These are phyloP conservation scores for Daedaleopsis sinensis DNA, from an alignment of 768 basidiomycete genomes.

Conservation along the genomic window DNA sequence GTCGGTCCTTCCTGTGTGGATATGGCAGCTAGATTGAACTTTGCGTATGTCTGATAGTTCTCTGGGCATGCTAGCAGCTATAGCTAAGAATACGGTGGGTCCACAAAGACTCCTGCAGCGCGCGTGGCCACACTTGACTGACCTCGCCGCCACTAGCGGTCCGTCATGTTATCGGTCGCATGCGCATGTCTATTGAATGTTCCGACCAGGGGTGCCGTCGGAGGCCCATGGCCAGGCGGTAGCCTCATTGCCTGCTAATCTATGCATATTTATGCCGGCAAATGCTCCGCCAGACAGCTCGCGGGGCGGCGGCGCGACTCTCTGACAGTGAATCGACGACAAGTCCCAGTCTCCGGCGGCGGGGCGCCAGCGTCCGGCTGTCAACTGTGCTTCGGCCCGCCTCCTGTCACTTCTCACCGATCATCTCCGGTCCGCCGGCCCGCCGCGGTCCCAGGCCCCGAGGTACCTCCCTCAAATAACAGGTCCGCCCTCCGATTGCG, in stretches of 20 bases:
- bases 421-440: neutral
- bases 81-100: neutral
- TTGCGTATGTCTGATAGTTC: too few species aligned
- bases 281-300: neutral
- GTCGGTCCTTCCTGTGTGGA: neutral
- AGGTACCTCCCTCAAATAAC: neutral
- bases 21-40: too few species aligned
- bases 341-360: neutral
- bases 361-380: neutral
- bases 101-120: neutral
- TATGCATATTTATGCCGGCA: neutral
- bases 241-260: too few species aligned
- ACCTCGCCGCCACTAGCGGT: neutral
- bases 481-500: neutral
- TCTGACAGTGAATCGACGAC: too few species aligned
- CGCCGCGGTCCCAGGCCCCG: neutral
- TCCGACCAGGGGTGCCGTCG: too few species aligned
- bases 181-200: too few species aligned
- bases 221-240: too few species aligned
- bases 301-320: too few species aligned
- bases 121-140: neutral
- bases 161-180: too few species aligned
- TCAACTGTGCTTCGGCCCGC: neutral
- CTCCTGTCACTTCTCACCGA: neutral
- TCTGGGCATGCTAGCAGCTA: too few species aligned